phyloP scores from a whole-genome alignment of 2,329 filamentous ascomycete species.

The Pseudocercospora crystallina region DNA sequence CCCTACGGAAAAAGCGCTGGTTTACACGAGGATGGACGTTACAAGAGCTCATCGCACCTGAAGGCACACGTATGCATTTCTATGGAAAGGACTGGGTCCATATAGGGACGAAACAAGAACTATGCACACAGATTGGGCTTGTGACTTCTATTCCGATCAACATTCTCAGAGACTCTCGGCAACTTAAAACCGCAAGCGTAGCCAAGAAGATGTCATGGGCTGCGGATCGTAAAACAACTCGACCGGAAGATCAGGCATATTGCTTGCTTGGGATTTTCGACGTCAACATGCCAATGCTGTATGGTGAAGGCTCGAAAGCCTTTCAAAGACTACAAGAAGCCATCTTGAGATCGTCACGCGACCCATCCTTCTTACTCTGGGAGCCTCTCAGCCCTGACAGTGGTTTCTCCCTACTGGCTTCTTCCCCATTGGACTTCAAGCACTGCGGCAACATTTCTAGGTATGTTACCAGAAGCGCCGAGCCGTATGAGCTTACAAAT shows the following conservation, averaged over 20 bases:
- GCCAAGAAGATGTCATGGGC: constrained; percentile 18
- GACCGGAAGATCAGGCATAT: constrained; percentile 20
- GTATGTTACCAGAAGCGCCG: neutral
- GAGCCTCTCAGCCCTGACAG: neutral
- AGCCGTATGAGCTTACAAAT: neutral
- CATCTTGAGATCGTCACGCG: constrained; percentile 15
- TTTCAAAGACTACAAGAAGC: constrained; percentile 21
- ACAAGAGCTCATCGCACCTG: constrained; percentile 20
- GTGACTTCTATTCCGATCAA: constrained; percentile 31
- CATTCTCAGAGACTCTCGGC: neutral
- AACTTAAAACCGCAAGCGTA: constrained; percentile 2
- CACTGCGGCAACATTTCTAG: neutral
- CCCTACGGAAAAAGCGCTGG: neutral
- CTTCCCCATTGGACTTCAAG: neutral
- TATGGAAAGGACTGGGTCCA: constrained; percentile 4
- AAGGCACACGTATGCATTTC: constrained; percentile 1
- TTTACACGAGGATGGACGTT: constrained; percentile 23
- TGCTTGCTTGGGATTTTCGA: constrained; percentile 21
- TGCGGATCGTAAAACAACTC: constrained; percentile 9
- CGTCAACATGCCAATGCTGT: constrained; percentile 21
- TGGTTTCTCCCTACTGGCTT: neutral
- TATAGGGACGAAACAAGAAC: constrained; percentile 10
- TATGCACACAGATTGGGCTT: constrained; percentile 18
- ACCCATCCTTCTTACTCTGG: constrained; percentile 17
- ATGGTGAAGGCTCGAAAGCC: constrained; percentile 18